Evolutionary conservation across 164 flowering plant species (phyloP).

Genomic region (Kingdonia uniflora): DNA sequence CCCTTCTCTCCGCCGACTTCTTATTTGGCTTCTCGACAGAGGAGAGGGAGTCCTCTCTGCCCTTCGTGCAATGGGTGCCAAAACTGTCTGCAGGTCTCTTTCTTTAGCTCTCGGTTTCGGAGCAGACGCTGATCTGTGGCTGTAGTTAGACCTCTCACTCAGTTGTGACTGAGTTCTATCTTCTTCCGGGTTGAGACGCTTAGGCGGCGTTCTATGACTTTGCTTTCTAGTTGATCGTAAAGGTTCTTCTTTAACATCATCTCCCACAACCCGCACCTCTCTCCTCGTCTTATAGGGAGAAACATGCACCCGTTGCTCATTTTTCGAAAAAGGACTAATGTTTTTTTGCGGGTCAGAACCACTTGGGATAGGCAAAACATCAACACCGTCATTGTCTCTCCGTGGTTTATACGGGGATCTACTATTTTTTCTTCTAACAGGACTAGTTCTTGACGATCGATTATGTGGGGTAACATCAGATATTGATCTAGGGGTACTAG

Average conservation of each 20-base stretch:
- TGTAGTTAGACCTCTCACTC: constrained; percentile 17
- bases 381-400: constrained; percentile 14
- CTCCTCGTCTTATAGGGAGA: constrained; percentile 31
- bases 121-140: constrained; percentile 36
- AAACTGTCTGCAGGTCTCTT: constrained; percentile 12
- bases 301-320: constrained; percentile 23
- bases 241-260: constrained; percentile 15
- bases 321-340: constrained; percentile 26
- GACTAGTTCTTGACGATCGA: constrained; percentile 9
- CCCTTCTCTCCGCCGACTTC: constrained; percentile 24
- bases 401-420: constrained; percentile 36
- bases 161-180: constrained; percentile 7
- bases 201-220: constrained; percentile 9
- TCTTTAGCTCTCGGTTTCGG: constrained; percentile 31
- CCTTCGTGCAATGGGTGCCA: constrained; percentile 12
- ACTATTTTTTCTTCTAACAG: constrained; percentile 23
- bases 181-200: constrained; percentile 8
- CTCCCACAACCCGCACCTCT: constrained; percentile 13
- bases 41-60: constrained; percentile 21
- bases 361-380: constrained; percentile 11
- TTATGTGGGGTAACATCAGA: constrained; percentile 1
- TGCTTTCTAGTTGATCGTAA: constrained; percentile 10
- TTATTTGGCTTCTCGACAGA: constrained; percentile 15
- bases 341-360: constrained; percentile 10
- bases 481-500: constrained; percentile 2